phyloP scores from a whole-genome alignment of 106 monocot species.

The Allium cepa region DNA sequence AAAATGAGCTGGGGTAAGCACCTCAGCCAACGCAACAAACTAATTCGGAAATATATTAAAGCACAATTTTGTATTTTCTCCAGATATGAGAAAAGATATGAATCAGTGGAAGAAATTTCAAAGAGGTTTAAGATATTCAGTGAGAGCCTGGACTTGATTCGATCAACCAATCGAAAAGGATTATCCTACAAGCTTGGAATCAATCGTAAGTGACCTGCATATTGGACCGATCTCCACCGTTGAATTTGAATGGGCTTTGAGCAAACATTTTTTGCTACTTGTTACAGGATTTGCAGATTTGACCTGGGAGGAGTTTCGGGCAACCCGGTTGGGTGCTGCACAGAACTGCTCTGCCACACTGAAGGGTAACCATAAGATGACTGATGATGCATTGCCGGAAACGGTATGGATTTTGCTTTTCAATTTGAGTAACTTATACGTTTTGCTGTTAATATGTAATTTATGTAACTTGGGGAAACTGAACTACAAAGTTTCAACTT shows the following conservation, averaged over 20 bases:
- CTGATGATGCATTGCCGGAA: constrained; percentile 40
- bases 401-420: constrained; percentile 26
- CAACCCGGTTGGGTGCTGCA: constrained; percentile 51
- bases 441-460: no score
- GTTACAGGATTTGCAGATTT: constrained; percentile 60
- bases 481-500: no score
- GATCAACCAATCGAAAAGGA: constrained; percentile 44
- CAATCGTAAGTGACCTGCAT: constrained; percentile 41
- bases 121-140: constrained; percentile 49
- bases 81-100: constrained; percentile 71
- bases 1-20: not conserved
- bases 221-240: not conserved
- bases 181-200: constrained; percentile 66
- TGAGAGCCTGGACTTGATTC: constrained; percentile 47
- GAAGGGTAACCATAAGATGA: constrained; percentile 60
- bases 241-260: constrained; percentile 5
- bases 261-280: not conserved
- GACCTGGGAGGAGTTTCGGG: constrained; percentile 87
- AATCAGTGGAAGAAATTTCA: constrained; percentile 45
- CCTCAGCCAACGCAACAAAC: no score
- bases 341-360: constrained; percentile 89
- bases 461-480: no score
- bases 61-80: not conserved
- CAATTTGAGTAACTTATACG: no score
- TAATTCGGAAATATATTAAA: not conserved